Evolutionary conservation across 2,329 filamentous ascomycete species (phyloP).

Genomic region (Plenodomus biglobosus): DNA sequence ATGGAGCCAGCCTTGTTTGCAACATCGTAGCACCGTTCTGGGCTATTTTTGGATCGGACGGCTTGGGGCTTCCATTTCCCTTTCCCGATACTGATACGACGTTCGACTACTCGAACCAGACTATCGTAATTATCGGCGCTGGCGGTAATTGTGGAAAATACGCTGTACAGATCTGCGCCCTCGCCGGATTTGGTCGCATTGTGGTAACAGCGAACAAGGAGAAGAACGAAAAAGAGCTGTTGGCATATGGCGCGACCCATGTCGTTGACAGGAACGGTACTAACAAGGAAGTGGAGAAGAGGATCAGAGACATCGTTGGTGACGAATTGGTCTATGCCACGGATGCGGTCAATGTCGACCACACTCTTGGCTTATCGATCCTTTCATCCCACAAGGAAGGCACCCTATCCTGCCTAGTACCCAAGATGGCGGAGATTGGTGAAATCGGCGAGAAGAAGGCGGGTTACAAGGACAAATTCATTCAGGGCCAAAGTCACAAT

Average conservation of each 20-base stretch:
- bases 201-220: conserved; percentile 35
- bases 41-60: conserved; percentile 37
- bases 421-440: conserved; percentile 26
- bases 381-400: conserved; percentile 45
- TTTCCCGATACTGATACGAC: conserved; percentile 20
- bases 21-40: conserved; percentile 42
- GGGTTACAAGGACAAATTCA: conserved; percentile 34
- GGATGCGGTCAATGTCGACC: conserved; percentile 39
- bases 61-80: conserved; percentile 31
- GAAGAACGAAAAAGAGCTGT: conserved; percentile 37
- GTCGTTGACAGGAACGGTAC: conserved; percentile 46
- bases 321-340: conserved; percentile 47
- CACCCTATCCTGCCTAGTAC: conserved; percentile 32
- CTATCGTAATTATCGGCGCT: conserved; percentile 41
- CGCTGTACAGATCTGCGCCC: conserved; percentile 38
- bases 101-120: conserved; percentile 25
- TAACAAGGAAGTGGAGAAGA: conserved; percentile 32
- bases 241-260: conserved; percentile 45
- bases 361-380: conserved; percentile 36
- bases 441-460: conserved; percentile 37
- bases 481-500: conserved; percentile 28
- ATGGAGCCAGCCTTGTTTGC: conserved; percentile 43
- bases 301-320: conserved; percentile 43
- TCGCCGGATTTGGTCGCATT: conserved; percentile 45
- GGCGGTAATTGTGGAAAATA: conserved; percentile 42